Percentiles rank a stretch among this genome's conserved stretches.
Conservation (phyloP, 2,329 filamentous ascomycete species). For the Aspergillus glaucus region DNA sequence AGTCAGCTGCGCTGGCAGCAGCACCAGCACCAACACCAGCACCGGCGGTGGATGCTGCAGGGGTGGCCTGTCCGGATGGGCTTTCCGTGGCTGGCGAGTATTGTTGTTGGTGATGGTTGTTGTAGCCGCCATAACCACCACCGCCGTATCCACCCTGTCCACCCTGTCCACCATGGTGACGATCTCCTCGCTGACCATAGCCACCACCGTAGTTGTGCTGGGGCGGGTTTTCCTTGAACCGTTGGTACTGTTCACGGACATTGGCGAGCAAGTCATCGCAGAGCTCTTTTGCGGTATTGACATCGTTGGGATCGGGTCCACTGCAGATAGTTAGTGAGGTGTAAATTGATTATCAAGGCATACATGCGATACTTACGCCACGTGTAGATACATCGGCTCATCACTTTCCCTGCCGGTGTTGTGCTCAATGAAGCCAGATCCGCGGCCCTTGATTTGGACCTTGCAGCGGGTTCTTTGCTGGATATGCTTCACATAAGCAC, state of each 20-base stretch:
- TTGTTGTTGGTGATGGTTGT: constrained; percentile 34
- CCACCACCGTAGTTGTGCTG: constrained; percentile 57
- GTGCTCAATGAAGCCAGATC: constrained; percentile 87
- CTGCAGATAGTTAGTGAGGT: constrained; percentile 45
- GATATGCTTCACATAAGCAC: constrained; percentile 96
- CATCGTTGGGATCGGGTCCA: constrained; percentile 79
- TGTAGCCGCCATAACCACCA: constrained; percentile 31
- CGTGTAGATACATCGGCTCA: constrained; percentile 93
- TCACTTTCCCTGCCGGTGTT: constrained; percentile 86
- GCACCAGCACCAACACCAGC: constrained; percentile 12
- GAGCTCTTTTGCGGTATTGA: constrained; percentile 77
- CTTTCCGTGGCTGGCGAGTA: constrained; percentile 39
- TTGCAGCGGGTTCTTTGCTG: constrained; percentile 91
- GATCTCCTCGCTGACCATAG: constrained; percentile 49
- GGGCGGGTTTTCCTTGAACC: constrained; percentile 77
- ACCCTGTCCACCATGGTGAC: constrained; percentile 38
- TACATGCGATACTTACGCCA: constrained; percentile 62
- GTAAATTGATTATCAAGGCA: not conserved
- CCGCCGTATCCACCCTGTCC: constrained; percentile 36
- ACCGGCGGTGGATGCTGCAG: constrained; percentile 9
- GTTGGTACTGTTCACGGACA: constrained; percentile 83
- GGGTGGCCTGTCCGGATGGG: constrained; percentile 31
- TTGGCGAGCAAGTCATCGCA: constrained; percentile 83
- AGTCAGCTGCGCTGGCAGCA: constrained; percentile 50
- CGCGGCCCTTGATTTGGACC: constrained; percentile 95